Conservation (phyloP, 2,329 filamentous ascomycete species). For the Fusarium denticulatum region DNA sequence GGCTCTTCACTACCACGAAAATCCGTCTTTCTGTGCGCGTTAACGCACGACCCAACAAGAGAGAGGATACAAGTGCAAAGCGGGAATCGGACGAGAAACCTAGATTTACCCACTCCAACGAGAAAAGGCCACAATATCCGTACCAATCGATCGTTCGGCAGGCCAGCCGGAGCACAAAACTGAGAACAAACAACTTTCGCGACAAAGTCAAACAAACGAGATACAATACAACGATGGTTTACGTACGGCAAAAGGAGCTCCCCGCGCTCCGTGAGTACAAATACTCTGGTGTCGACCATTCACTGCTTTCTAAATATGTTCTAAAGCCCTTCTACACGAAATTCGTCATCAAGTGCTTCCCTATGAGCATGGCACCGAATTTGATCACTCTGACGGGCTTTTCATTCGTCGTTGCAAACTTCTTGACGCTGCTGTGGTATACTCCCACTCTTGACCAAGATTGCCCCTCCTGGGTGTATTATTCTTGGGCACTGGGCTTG, state of each 20-base stretch:
- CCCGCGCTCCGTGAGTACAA: constrained; percentile 93
- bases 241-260: constrained; percentile 92
- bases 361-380: constrained; percentile 91
- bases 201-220: neutral
- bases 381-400: constrained; percentile 92
- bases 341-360: constrained; percentile 92
- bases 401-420: constrained; percentile 86
- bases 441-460: constrained; percentile 93
- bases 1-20: neutral
- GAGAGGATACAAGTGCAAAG: constrained; percentile 18
- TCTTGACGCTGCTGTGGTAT: constrained; percentile 94
- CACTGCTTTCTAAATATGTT: constrained; percentile 88
- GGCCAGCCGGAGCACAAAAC: constrained; percentile 3
- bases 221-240: constrained; percentile 74
- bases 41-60: neutral
- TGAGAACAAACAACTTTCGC: neutral
- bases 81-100: constrained; percentile 22
- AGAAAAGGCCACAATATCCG: constrained; percentile 28
- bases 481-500: constrained; percentile 86
- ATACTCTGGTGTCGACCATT: constrained; percentile 92
- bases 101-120: constrained; percentile 24
- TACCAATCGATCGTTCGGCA: constrained; percentile 8
- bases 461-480: constrained; percentile 95
- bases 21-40: neutral
- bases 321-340: constrained; percentile 98